Conservation (phyloP, 2,329 filamentous ascomycete species). For the Phyllosticta citriasiana region DNA sequence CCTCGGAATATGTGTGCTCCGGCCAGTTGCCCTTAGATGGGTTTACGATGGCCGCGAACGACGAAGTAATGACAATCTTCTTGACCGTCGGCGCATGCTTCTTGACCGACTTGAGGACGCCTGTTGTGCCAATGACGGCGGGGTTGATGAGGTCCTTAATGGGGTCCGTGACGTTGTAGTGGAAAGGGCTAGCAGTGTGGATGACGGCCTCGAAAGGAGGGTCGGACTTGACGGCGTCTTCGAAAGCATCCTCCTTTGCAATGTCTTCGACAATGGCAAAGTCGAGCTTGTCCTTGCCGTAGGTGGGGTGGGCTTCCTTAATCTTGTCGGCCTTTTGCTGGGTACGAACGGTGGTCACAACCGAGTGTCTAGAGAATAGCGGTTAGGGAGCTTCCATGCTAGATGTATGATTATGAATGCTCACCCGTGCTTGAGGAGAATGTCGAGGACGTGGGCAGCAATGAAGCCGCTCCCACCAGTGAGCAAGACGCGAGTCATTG, state of each 20-base stretch:
- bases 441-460: conserved; percentile 53
- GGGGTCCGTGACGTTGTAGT: conserved; percentile 61
- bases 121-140: conserved; percentile 53
- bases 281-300: conserved; percentile 47
- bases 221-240: conserved; percentile 47
- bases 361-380: conserved; percentile 39
- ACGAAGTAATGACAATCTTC: conserved; percentile 61
- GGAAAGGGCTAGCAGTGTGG: conserved; percentile 49
- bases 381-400: not conserved
- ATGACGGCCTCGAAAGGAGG: conserved; percentile 60
- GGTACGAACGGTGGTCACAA: conserved; percentile 53
- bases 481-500: conserved; percentile 30
- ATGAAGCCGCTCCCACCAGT: conserved; percentile 54
- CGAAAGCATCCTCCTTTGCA: conserved; percentile 58
- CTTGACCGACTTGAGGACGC: conserved; percentile 53
- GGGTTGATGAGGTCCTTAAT: conserved; percentile 54
- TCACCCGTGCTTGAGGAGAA: conserved; percentile 44
- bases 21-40: conserved; percentile 41
- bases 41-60: conserved; percentile 57
- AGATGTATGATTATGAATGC: not conserved
- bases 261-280: conserved; percentile 66
- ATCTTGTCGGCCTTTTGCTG: conserved; percentile 53
- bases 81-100: conserved; percentile 55
- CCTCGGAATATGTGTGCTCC: conserved; percentile 42
- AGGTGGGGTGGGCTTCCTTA: conserved; percentile 41